phyloP scores from a whole-genome alignment of 1,284 basidiomycete genomes.

The Trametes polyzona region DNA sequence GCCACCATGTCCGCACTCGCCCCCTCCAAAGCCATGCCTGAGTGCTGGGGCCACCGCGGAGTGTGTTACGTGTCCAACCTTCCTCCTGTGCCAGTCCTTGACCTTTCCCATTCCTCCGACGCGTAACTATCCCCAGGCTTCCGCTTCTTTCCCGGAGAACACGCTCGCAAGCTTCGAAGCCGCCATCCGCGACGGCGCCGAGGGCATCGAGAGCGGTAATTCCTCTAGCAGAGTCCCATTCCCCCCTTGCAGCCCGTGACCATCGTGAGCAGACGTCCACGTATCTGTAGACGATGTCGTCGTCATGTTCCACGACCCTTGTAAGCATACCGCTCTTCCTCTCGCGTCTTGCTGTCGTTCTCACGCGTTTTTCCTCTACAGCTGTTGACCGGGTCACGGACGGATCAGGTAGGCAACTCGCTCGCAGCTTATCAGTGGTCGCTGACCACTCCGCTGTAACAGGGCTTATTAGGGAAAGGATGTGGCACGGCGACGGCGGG shows the following conservation, averaged over 20 bases:
- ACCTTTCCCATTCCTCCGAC: slow-evolving; percentile 19
- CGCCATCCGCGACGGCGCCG: slow-evolving; percentile 91
- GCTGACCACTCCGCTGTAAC: slow-evolving; percentile 9
- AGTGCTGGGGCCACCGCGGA: slow-evolving; percentile 95
- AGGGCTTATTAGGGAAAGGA: slow-evolving; percentile 71
- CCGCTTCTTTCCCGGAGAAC: slow-evolving; percentile 88
- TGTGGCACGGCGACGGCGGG: slow-evolving; percentile 73
- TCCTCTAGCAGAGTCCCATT: slow-evolving; percentile 37
- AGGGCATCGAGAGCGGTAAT: slow-evolving; percentile 94
- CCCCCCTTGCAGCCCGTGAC: slow-evolving; percentile 31
- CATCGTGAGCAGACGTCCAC: slow-evolving; percentile 84
- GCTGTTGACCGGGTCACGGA: slow-evolving; percentile 72
- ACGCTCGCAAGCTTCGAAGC: slow-evolving; percentile 92
- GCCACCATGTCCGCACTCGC: slow-evolving; percentile 23
- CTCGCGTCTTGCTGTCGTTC: slow-evolving; percentile 3
- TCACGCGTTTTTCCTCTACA: slow-evolving; percentile 35
- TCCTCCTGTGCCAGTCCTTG: slow-evolving; percentile 12
- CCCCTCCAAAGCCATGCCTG: slow-evolving; percentile 37
- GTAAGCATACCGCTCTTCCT: slow-evolving; percentile 45
- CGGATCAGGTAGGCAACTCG: slow-evolving; percentile 52
- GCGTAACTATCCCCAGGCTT: slow-evolving; percentile 59
- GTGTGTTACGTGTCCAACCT: slow-evolving; percentile 52
- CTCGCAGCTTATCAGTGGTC: slow-evolving; percentile 7
- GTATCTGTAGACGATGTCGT: slow-evolving; percentile 90
- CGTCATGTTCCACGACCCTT: slow-evolving; percentile 95